phyloP scores from a whole-genome alignment of 768 basidiomycete species.

The Boletellus emodensis region DNA sequence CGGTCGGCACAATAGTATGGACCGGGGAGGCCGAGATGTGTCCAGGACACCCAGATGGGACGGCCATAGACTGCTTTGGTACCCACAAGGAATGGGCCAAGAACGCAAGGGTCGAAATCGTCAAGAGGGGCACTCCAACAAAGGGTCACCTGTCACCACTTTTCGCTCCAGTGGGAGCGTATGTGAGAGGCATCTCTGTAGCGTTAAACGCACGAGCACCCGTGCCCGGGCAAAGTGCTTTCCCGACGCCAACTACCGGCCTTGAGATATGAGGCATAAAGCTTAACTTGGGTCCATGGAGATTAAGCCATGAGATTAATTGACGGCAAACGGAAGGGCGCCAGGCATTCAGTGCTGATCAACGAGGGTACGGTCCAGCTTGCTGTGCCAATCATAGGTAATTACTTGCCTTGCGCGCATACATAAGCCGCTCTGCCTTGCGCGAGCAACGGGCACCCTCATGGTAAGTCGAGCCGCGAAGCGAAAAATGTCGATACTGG shows the following conservation, averaged over 20 bases:
- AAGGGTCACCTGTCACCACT: conserved; percentile 3
- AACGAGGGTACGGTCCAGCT: conserved; percentile 16
- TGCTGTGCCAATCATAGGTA: conserved; percentile 20
- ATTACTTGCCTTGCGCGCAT: conserved; percentile 11
- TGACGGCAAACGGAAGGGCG: conserved; percentile 7
- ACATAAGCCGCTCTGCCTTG: conserved; percentile 22
- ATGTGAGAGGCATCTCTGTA: conserved; percentile 7
- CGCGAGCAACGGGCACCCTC: conserved; percentile 15
- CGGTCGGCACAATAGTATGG: too few relatives aligned
- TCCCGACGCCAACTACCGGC: not conserved
- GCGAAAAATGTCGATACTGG: conserved; percentile 28
- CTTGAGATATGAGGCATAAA: not conserved
- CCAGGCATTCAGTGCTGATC: conserved; percentile 6
- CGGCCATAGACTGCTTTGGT: too few relatives aligned
- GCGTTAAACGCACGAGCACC: not conserved
- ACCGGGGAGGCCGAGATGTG: too few relatives aligned
- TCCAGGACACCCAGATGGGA: too few relatives aligned
- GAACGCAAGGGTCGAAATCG: too few relatives aligned
- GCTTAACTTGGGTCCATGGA: conserved; percentile 10
- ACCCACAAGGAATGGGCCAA: too few relatives aligned
- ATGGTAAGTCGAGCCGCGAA: conserved; percentile 25
- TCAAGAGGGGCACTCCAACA: too few relatives aligned
- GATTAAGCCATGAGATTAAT: conserved; percentile 17
- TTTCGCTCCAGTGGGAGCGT: not conserved
- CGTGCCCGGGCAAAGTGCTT: conserved; percentile 3